phyloP scores from a whole-genome alignment of 129 eudicot genomes.

The Artemisia argyi region DNA sequence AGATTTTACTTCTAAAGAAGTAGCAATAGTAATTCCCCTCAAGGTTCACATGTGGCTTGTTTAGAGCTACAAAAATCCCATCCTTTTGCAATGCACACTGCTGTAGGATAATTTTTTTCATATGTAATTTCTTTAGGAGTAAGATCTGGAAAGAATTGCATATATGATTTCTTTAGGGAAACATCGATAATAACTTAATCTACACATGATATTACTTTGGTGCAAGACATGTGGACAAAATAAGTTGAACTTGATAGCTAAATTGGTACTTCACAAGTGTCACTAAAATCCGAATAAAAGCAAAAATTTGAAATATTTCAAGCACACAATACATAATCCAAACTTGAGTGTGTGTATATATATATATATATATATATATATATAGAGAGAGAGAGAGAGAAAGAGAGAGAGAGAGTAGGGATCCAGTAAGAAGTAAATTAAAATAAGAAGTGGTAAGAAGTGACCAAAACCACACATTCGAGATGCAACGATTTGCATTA shows the following conservation, averaged over 20 bases:
- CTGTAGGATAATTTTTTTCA: conserved; percentile 74
- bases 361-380: too few relatives aligned
- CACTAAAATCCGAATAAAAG: background rate
- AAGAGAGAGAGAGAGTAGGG: too few relatives aligned
- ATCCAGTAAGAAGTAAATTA: too few relatives aligned
- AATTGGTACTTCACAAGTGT: background rate
- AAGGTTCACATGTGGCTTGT: conserved; percentile 69
- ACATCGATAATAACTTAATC: conserved; percentile 6
- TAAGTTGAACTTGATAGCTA: background rate
- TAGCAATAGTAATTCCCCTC: background rate
- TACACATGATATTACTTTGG: background rate
- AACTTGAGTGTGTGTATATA: too few relatives aligned
- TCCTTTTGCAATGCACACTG: conserved; percentile 87
- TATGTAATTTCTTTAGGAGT: conserved; percentile 66
- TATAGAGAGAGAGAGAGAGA: too few relatives aligned
- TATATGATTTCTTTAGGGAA: conserved; percentile 14
- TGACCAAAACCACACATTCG: too few relatives aligned
- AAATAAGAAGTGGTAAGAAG: too few relatives aligned
- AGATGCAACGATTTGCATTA: too few relatives aligned
- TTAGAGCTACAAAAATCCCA: conserved; percentile 92
- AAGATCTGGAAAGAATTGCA: conserved; percentile 48
- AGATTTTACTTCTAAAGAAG: background rate
- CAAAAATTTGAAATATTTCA: background rate
- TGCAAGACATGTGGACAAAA: conserved; percentile 10
- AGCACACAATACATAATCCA: too few relatives aligned